Conservation (phyloP, 176 grass and related monocot species). For the Elaeis guineensis region DNA sequence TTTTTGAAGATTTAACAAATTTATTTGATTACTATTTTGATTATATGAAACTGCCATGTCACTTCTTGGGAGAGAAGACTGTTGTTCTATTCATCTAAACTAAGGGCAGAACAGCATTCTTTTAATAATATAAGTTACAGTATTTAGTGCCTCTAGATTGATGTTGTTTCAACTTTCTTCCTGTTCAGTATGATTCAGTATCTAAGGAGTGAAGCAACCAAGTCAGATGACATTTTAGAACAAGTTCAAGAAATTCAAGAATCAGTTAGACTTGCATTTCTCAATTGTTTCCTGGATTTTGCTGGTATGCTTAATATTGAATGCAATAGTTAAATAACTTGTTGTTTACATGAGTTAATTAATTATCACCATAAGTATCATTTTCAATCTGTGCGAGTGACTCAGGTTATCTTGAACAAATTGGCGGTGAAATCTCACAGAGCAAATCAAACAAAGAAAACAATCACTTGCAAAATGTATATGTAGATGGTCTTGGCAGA, state of each 20-base stretch:
- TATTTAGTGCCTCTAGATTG: conserved; percentile 3
- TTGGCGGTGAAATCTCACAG: conserved; percentile 67
- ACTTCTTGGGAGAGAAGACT: too few species aligned
- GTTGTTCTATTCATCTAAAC: too few species aligned
- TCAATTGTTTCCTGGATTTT: conserved; percentile 94
- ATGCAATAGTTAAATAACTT: background rate
- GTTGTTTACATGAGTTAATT: too few species aligned
- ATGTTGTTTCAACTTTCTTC: conserved; percentile 22
- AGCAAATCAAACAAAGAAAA: conserved; percentile 73
- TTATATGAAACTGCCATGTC: too few species aligned
- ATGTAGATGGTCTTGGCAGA: conserved; percentile 48
- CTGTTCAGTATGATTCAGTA: conserved; percentile 78
- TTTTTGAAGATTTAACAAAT: too few species aligned
- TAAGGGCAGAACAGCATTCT: too few species aligned
- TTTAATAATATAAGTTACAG: too few species aligned
- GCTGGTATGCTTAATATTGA: conserved; percentile 38
- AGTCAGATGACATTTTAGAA: conserved; percentile 61
- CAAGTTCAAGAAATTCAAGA: conserved; percentile 96
- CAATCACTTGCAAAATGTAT: conserved; percentile 70
- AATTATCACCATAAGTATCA: too few species aligned
- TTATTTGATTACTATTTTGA: too few species aligned
- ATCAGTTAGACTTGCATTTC: conserved; percentile 96
- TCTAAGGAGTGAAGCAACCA: conserved; percentile 74
- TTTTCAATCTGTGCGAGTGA: conserved; percentile 26
- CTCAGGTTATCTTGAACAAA: conserved; percentile 79